Evolutionary conservation across 345 rosid genomes (phyloP).

Genomic region (Euphorbia tirucalli): DNA sequence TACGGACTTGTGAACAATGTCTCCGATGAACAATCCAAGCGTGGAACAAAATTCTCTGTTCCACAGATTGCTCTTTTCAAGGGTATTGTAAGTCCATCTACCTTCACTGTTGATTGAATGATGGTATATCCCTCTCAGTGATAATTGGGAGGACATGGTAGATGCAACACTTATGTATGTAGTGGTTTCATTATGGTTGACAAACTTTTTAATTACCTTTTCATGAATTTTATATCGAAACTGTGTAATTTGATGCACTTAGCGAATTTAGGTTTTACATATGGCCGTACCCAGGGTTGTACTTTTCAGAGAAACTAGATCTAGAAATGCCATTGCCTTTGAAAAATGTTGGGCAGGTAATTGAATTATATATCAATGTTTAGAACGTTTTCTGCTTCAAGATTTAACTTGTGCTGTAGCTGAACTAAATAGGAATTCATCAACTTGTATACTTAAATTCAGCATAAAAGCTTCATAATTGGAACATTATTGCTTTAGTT

Average conservation of each 20-base stretch:
- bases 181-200: neutral
- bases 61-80: conserved; percentile 81
- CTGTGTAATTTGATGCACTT: neutral
- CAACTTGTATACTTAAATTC: neutral
- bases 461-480: neutral
- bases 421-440: neutral
- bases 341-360: neutral
- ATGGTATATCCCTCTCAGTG: neutral
- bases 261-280: neutral
- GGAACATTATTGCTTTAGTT: neutral
- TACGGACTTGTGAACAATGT: conserved; percentile 84
- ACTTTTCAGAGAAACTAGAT: neutral
- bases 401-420: neutral
- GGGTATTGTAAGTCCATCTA: conserved; percentile 60
- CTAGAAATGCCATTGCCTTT: neutral
- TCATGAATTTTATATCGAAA: neutral
- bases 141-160: neutral
- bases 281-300: neutral
- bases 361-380: neutral
- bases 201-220: neutral
- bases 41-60: conserved; percentile 76
- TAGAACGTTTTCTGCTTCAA: neutral
- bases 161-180: neutral
- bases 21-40: conserved; percentile 84
- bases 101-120: too few relatives aligned